These are phyloP conservation scores for Sicyos baderoa DNA, from an alignment of 306 rosid genomes.

Conservation along the genomic window DNA sequence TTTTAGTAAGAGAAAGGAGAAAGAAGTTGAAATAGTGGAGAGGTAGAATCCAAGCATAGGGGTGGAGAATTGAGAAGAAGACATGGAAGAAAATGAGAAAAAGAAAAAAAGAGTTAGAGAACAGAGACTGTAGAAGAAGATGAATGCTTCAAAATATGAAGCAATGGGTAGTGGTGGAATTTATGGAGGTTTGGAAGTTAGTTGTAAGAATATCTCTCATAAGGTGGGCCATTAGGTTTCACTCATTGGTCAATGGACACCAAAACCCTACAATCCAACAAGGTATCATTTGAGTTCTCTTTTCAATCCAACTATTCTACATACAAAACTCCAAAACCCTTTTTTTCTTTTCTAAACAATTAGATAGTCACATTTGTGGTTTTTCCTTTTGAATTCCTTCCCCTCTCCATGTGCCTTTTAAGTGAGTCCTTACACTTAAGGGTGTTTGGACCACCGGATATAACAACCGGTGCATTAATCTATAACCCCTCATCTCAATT, in stretches of 20 bases:
- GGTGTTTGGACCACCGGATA: too few relatives aligned
- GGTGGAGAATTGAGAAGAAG: background rate
- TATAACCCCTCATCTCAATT: too few relatives aligned
- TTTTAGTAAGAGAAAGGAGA: background rate
- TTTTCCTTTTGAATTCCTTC: background rate
- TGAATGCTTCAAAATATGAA: slow-evolving; percentile 1
- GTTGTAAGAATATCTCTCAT: slow-evolving; percentile 12
- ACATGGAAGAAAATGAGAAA: slow-evolving; percentile 13
- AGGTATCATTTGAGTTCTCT: slow-evolving; percentile 14
- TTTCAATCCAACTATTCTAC: slow-evolving; percentile 17
- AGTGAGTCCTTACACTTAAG: too few relatives aligned
- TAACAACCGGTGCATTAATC: too few relatives aligned
- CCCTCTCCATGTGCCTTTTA: background rate
- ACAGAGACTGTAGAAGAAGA: slow-evolving; percentile 16
- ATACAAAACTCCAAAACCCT: background rate
- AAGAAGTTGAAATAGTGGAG: slow-evolving; percentile 4
- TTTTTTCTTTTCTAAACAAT: slow-evolving; percentile 5
- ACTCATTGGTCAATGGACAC: slow-evolving; percentile 17
- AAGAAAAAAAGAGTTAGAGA: slow-evolving; percentile 7
- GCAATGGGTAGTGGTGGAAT: background rate
- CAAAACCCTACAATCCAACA: slow-evolving; percentile 13
- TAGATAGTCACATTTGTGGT: background rate
- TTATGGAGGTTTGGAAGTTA: slow-evolving; percentile 18
- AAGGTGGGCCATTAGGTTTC: background rate
- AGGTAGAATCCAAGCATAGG: background rate